A percentile compares a stretch with the other conserved stretches of the same genome.
Evolutionary conservation across 2,329 filamentous ascomycete species (phyloP).

Genomic region (Trichoderma gracile): DNA sequence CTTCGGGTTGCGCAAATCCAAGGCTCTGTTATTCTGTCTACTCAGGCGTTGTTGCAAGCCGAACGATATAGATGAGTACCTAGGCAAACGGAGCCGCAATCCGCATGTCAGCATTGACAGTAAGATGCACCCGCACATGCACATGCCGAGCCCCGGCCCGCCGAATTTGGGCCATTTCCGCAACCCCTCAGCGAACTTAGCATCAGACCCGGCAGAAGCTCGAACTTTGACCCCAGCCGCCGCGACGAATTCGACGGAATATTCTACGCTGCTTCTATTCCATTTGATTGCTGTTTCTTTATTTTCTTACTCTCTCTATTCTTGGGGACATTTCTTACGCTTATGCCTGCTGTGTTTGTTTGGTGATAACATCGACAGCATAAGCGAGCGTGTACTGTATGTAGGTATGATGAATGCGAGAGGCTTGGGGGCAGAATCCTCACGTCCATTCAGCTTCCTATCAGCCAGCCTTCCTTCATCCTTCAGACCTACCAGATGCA

Average conservation of each 20-base stretch:
- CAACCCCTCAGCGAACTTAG: no score
- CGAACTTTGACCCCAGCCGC: background rate
- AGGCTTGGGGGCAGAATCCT: background rate
- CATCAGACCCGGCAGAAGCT: background rate
- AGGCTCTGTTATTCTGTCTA: background rate
- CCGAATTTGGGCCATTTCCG: background rate
- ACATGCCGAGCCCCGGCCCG: constrained; percentile 4
- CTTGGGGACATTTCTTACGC: no score
- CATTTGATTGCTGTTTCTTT: background rate
- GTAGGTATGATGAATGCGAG: no score
- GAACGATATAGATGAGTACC: no score
- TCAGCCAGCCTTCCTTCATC: background rate
- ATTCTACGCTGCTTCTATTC: background rate
- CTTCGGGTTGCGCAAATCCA: background rate
- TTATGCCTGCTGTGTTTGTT: background rate
- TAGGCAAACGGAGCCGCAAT: background rate
- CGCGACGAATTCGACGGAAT: background rate
- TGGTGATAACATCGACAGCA: no score
- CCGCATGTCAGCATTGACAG: background rate
- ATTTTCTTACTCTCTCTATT: background rate
- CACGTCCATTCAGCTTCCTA: background rate
- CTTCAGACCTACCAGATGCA: no score
- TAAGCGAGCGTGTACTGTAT: no score
- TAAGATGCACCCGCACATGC: background rate
- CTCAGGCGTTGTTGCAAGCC: background rate